Evolutionary conservation across 208 protist genomes (phyloP).

Genomic region (Leishmania tropica): DNA sequence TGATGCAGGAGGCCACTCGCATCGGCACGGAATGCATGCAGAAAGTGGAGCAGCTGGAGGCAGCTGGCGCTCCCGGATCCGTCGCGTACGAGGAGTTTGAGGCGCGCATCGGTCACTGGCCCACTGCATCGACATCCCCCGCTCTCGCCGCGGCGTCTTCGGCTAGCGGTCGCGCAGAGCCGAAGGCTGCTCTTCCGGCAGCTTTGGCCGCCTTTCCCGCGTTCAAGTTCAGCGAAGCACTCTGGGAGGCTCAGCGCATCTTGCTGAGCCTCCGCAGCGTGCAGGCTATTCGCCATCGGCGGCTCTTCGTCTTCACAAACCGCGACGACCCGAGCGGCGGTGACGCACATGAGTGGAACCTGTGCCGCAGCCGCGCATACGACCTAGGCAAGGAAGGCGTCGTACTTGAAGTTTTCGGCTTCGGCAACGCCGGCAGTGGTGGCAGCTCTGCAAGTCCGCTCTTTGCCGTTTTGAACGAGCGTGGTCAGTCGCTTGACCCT

Average conservation of each 20-base stretch:
- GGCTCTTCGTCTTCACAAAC: constrained; percentile 89
- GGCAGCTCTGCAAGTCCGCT: neutral
- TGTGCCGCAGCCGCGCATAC: constrained; percentile 43
- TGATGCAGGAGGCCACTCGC: constrained; percentile 48
- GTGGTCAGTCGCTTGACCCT: neutral
- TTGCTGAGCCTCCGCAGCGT: constrained; percentile 37
- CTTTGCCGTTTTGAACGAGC: neutral
- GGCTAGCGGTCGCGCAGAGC: neutral
- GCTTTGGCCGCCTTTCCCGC: neutral
- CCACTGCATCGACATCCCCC: neutral
- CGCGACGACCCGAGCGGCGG: constrained; percentile 67
- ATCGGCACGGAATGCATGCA: constrained; percentile 44
- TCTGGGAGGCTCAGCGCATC: constrained; percentile 77
- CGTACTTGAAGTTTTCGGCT: constrained; percentile 70
- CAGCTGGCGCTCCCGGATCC: constrained; percentile 40
- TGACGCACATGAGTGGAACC: constrained; percentile 31
- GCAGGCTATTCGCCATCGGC: constrained; percentile 39
- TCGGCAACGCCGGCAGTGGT: constrained; percentile 19
- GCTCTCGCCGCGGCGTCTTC: constrained; percentile 17
- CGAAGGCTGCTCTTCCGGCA: constrained; percentile 5
- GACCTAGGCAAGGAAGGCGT: constrained; percentile 61
- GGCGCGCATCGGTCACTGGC: constrained; percentile 6
- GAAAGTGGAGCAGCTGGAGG: constrained; percentile 57
- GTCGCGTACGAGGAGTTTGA: constrained; percentile 42
- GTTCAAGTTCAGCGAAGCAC: constrained; percentile 51